Conservation (phyloP, 805 yeast species). For the Candida bentonensis region DNA sequence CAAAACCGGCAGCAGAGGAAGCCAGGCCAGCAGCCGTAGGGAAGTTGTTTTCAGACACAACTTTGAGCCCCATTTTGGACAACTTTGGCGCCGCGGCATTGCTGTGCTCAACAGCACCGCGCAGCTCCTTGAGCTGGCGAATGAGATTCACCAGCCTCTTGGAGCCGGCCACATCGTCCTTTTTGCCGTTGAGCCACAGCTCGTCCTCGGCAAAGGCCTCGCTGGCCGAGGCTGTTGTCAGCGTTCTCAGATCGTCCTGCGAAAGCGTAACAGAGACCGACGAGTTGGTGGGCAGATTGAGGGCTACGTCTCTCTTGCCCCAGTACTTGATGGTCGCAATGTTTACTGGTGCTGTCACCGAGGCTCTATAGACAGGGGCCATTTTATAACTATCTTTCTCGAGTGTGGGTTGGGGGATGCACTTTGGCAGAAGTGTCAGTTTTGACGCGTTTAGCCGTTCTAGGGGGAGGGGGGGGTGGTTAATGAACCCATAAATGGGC, state of each 20-base stretch:
- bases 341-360: conserved; percentile 93
- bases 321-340: conserved; percentile 97
- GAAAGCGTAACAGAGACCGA: conserved; percentile 90
- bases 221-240: conserved; percentile 75
- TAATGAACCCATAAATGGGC: background rate
- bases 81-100: conserved; percentile 40
- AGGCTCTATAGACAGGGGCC: conserved; percentile 47
- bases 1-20: conserved; percentile 96
- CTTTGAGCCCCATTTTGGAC: conserved; percentile 43
- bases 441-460: too few relatives aligned
- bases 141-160: conserved; percentile 47
- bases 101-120: conserved; percentile 44
- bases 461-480: too few relatives aligned
- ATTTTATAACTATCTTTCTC: too few relatives aligned
- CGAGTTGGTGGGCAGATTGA: conserved; percentile 91
- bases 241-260: conserved; percentile 80
- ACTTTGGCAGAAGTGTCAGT: too few relatives aligned
- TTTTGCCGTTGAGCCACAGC: conserved; percentile 76
- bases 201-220: conserved; percentile 43
- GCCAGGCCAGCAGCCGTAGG: conserved; percentile 99
- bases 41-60: conserved; percentile 89
- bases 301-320: conserved; percentile 88
- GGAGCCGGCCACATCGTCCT: conserved; percentile 53
- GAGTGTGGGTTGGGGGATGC: too few relatives aligned
- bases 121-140: conserved; percentile 53